Percentiles rank a stretch among this genome's conserved stretches.
phyloP scores from a whole-genome alignment of 306 rosid species.

The Glycine soja region DNA sequence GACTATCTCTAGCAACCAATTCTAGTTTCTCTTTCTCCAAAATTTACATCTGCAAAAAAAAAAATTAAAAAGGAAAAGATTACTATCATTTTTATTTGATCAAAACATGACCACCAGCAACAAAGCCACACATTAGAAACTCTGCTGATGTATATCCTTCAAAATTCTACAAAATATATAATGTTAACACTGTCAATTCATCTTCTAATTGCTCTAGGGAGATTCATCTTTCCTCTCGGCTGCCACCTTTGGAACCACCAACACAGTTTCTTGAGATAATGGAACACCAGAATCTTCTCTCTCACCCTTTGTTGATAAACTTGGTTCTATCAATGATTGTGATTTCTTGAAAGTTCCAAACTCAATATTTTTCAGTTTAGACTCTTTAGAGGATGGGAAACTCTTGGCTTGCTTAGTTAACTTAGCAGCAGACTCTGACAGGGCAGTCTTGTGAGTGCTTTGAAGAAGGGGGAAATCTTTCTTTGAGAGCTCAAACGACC shows the following conservation, averaged over 20 bases:
- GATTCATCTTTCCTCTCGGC: slow-evolving; percentile 40
- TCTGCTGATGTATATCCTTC: not conserved
- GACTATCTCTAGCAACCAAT: slow-evolving; percentile 31
- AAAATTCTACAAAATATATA: slow-evolving; percentile 42
- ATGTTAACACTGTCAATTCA: slow-evolving; percentile 35
- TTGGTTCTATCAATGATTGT: slow-evolving; percentile 8
- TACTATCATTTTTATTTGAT: slow-evolving; percentile 32
- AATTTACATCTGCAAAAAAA: slow-evolving; percentile 28
- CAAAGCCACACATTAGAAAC: slow-evolving; percentile 34
- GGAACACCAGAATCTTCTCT: slow-evolving; percentile 44
- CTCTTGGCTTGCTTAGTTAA: slow-evolving; percentile 8
- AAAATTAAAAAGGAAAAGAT: not conserved
- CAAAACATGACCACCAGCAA: slow-evolving; percentile 39
- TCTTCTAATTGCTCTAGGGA: slow-evolving; percentile 32
- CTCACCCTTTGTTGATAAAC: slow-evolving; percentile 37
- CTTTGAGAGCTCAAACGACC: slow-evolving; percentile 42
- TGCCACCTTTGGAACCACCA: slow-evolving; percentile 31
- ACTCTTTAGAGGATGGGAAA: slow-evolving; percentile 14
- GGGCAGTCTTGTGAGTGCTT: slow-evolving; percentile 25
- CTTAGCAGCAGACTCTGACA: slow-evolving; percentile 29
- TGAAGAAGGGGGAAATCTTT: slow-evolving; percentile 59
- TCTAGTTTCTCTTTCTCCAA: slow-evolving; percentile 33
- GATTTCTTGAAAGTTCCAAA: slow-evolving; percentile 42
- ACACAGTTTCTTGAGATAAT: slow-evolving; percentile 19
- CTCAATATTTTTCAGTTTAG: slow-evolving; percentile 1